Conservation (phyloP, 495 filamentous ascomycete genomes). For the Bacidia gigantensis region DNA sequence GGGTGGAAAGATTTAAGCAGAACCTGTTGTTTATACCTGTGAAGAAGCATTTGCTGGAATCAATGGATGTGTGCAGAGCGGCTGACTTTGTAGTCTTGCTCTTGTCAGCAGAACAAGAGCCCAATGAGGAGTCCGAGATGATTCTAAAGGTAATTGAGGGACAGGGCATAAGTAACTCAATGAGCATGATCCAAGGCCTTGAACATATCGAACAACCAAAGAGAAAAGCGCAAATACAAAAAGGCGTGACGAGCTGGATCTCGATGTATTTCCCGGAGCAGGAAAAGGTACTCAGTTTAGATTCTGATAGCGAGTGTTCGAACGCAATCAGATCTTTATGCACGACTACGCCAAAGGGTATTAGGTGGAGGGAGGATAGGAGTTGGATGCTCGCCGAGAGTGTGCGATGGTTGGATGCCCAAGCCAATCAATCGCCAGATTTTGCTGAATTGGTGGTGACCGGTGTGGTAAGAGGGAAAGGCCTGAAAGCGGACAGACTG, state of each 20-base stretch:
- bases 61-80: constrained; percentile 71
- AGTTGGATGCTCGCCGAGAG: constrained; percentile 90
- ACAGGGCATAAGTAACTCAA: constrained; percentile 79
- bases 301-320: constrained; percentile 73
- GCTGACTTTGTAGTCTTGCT: constrained; percentile 85
- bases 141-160: constrained; percentile 76
- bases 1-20: constrained; percentile 84
- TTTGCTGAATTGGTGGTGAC: constrained; percentile 56
- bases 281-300: constrained; percentile 75
- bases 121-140: constrained; percentile 67
- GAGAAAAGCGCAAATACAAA: constrained; percentile 54
- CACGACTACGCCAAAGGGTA: constrained; percentile 77
- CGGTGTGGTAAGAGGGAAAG: constrained; percentile 73
- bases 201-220: constrained; percentile 67
- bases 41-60: constrained; percentile 53
- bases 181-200: constrained; percentile 66
- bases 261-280: constrained; percentile 82
- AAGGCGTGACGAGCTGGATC: constrained; percentile 78
- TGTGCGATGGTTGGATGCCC: constrained; percentile 49
- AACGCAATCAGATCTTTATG: constrained; percentile 84
- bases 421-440: constrained; percentile 24
- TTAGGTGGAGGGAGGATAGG: constrained; percentile 83
- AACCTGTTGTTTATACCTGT: constrained; percentile 72
- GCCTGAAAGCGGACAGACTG: constrained; percentile 76
- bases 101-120: constrained; percentile 65